Evolutionary conservation across 495 filamentous ascomycete genomes (phyloP).

Genomic region (Daldinia vernicosa): DNA sequence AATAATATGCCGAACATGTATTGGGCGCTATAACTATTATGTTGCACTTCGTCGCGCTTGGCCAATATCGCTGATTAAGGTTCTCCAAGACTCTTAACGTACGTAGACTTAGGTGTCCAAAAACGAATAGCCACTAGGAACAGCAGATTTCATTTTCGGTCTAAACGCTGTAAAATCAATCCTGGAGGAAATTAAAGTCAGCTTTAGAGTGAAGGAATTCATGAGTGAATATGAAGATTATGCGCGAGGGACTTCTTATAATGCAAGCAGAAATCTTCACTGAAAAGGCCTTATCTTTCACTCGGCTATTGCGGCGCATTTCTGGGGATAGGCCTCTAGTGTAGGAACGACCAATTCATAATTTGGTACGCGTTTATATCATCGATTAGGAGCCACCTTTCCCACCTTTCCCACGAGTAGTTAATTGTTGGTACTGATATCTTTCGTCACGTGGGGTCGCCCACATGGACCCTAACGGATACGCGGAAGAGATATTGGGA

Average conservation of each 20-base stretch:
- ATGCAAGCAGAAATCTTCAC: background rate
- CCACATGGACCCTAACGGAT: background rate
- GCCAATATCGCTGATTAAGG: background rate
- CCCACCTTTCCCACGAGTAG: background rate
- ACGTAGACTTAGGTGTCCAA: background rate
- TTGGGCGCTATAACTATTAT: background rate
- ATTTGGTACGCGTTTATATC: background rate
- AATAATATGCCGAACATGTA: background rate
- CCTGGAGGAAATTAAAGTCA: background rate
- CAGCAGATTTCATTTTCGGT: background rate
- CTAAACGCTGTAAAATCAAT: background rate
- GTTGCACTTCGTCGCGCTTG: background rate
- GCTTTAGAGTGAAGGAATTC: background rate
- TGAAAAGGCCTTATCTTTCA: background rate
- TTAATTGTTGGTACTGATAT: background rate
- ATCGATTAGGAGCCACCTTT: conserved; percentile 1
- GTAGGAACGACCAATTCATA: background rate
- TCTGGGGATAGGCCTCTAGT: background rate
- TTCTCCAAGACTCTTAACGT: background rate
- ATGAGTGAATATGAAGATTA: background rate
- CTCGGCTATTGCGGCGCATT: background rate
- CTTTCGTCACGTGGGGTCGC: background rate
- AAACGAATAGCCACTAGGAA: background rate
- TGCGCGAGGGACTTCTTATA: background rate
- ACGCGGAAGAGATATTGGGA: background rate